Conservation (phyloP, 2,329 filamentous ascomycete species). For the Cordyceps tenuipes region DNA sequence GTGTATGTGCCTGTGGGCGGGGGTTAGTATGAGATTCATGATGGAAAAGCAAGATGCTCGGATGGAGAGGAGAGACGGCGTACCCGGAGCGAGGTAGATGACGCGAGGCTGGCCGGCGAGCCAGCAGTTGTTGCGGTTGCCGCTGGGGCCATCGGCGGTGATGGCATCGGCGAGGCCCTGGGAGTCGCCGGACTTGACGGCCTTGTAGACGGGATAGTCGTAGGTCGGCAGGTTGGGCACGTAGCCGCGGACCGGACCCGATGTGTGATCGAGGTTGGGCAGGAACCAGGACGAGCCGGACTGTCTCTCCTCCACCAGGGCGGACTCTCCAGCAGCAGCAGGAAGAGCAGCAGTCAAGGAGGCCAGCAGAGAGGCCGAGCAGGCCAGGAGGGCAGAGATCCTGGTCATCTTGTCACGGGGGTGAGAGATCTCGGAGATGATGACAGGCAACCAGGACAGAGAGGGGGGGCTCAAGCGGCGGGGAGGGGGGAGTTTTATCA, state of each 20-base stretch:
- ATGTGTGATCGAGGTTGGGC: conserved; percentile 17
- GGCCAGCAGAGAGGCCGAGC: not conserved
- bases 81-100: conserved; percentile 16
- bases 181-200: conserved; percentile 9
- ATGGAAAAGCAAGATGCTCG: not conserved
- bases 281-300: conserved; percentile 17
- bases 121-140: conserved; percentile 15
- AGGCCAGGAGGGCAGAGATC: not conserved
- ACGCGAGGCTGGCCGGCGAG: conserved; percentile 16
- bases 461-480: not conserved
- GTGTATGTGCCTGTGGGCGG: conserved; percentile 15
- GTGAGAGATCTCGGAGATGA: not conserved
- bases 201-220: conserved; percentile 17
- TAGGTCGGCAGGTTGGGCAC: conserved; percentile 14
- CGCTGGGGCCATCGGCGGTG: conserved; percentile 12
- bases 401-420: not conserved
- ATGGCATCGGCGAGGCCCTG: conserved; percentile 6
- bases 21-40: too few relatives aligned
- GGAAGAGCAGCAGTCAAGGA: conserved; percentile 7
- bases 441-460: not conserved
- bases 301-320: conserved; percentile 3
- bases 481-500: not conserved
- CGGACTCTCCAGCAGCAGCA: not conserved
- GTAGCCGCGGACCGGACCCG: conserved; percentile 15
- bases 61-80: not conserved